phyloP scores from a whole-genome alignment of 805 yeast genomes.

The baker's yeast (Saccharomyces cerevisiae) region DNA sequence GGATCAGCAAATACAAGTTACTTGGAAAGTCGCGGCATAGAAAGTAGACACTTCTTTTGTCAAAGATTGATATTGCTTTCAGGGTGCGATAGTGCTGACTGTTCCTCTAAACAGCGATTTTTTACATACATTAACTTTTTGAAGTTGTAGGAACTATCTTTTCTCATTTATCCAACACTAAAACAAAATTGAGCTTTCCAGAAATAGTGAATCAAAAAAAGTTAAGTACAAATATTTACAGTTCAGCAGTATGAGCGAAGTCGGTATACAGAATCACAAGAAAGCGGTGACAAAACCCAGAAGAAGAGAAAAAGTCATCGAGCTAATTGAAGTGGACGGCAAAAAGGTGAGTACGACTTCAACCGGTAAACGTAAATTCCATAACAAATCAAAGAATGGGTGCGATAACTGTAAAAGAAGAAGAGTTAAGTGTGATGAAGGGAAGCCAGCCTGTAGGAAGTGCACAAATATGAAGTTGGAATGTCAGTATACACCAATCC shows the following conservation, averaged over 20 bases:
- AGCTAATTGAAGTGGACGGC: slow-evolving; percentile 34
- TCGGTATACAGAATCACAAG: not conserved
- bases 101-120: not conserved
- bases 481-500: slow-evolving; percentile 49
- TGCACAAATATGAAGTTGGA: slow-evolving; percentile 72
- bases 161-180: not conserved
- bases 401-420: slow-evolving; percentile 84
- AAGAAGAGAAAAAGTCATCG: slow-evolving; percentile 22
- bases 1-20: not conserved
- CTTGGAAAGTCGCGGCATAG: not conserved
- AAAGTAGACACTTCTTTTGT: not conserved
- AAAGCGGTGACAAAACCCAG: slow-evolving; percentile 2
- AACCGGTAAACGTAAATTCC: slow-evolving; percentile 76
- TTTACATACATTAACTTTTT: not conserved
- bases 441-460: slow-evolving; percentile 68
- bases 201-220: not conserved
- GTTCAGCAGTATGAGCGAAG: not conserved
- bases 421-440: slow-evolving; percentile 89
- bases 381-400: slow-evolving; percentile 81
- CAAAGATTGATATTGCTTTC: not conserved
- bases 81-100: not conserved
- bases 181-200: not conserved
- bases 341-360: slow-evolving; percentile 36
- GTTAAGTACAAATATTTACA: not conserved
- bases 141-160: not conserved